A percentile compares a stretch with the other conserved stretches of the same genome.
These are phyloP conservation scores for Daldinia childiae DNA, from an alignment of 495 filamentous ascomycete species.

Conservation along the genomic window DNA sequence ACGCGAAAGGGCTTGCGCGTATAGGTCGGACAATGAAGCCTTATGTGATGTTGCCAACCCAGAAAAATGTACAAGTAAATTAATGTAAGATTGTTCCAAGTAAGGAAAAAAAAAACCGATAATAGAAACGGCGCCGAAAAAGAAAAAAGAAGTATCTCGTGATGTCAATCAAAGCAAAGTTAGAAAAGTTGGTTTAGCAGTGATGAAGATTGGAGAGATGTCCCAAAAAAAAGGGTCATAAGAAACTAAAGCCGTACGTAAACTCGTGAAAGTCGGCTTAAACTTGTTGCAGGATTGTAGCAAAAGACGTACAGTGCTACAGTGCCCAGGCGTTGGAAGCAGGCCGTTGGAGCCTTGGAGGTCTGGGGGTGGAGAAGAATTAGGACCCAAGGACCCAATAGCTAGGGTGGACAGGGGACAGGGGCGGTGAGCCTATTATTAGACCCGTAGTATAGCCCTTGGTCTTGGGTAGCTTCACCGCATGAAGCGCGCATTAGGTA, in stretches of 20 bases:
- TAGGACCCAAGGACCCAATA: constrained; percentile 7
- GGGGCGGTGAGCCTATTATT: constrained; percentile 5
- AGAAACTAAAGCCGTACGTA: constrained; percentile 6
- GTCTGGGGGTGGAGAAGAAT: background rate
- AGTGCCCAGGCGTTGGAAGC: background rate
- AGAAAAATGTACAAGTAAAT: constrained; percentile 33
- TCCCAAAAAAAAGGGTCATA: constrained; percentile 11
- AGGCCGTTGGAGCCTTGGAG: too few relatives aligned
- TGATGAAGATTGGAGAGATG: constrained; percentile 2
- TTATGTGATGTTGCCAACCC: too few relatives aligned
- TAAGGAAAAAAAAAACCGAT: constrained; percentile 15
- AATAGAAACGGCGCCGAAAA: too few relatives aligned
- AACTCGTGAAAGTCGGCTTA: constrained; percentile 8
- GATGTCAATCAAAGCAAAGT: constrained; percentile 14
- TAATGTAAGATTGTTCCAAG: constrained; percentile 17
- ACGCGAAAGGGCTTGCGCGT: constrained; percentile 20
- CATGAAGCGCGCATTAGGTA: constrained; percentile 2
- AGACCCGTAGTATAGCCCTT: constrained; percentile 9
- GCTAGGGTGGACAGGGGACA: constrained; percentile 1
- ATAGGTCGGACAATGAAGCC: constrained; percentile 10
- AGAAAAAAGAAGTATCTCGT: constrained; percentile 20
- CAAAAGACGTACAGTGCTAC: background rate
- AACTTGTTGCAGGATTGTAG: constrained; percentile 2
- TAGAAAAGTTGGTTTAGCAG: background rate
- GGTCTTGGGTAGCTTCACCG: constrained; percentile 3